Evolutionary conservation across 768 basidiomycete genomes (phyloP), one percentile per base, ranked within the genome.

Genomic region (Auricularia auricula-judae): DNA sequence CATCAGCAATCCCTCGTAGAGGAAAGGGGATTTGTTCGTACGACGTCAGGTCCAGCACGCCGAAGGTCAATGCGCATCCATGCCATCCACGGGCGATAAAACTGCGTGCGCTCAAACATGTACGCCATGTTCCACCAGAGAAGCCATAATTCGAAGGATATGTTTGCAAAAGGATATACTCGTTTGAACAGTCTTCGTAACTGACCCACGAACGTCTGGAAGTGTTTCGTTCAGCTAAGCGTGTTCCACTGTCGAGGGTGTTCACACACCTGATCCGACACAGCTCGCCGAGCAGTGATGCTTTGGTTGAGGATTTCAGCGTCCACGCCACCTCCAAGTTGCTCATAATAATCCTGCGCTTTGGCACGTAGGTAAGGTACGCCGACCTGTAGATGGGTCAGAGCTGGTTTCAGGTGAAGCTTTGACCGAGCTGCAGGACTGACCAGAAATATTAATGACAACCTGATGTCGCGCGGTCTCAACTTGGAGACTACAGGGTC

Each of bases 321-420:
- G 65, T 84, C 83, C 4, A 87, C 70, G 3, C 89, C 89, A 29
- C 95, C 96, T 3, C 96, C 94, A 14, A 98, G 74, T 51, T 86
- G 83, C 75, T 99, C 96, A 70, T 86, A 96, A 70, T 91, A 89
- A 70, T 97, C 94, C 56, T 91, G 89, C 2, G 86, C 84, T 73
- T 96, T 96, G 23, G 93, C 88, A 68, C 91, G 83, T 29, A 96
- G 66, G 72, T 97, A 98, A 3, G 96, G 96, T 3, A 98, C 73
- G 16, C 88, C 91, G 59, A 98, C 82, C 94, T 93, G 63, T 11
- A n/a, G 44, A 68, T 62, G 36, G 36, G 65, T 65, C 21, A 67
- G 47, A 5, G 16, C 11, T 3, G 18, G 47, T 16, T 51, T 4
- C 14, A 18, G 7, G 18, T 51, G 47, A 16, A 51, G 47, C 47